A percentile compares a stretch with the other conserved stretches of the same genome.
Conservation (phyloP, 257 asterid genomes). For the Solanum bulbocastanum region DNA sequence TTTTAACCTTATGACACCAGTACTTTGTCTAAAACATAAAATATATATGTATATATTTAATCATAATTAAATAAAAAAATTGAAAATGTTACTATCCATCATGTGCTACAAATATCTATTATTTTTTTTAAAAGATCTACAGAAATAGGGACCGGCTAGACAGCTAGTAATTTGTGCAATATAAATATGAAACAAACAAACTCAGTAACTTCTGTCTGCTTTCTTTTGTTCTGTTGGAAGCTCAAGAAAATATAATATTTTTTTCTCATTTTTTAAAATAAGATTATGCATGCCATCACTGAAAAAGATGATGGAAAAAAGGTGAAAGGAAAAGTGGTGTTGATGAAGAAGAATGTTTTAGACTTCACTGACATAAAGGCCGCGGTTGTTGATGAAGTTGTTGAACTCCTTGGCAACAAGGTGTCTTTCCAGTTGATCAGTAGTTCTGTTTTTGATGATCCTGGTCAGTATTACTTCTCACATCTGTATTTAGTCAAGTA, state of each 20-base stretch:
- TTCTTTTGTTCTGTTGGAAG: neutral
- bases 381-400: constrained; percentile 3
- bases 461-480: neutral
- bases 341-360: constrained; percentile 11
- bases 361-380: constrained; percentile 1
- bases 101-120: neutral
- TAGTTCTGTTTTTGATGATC: neutral
- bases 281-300: neutral
- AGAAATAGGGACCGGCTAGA: neutral
- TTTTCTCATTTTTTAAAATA: neutral
- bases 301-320: neutral
- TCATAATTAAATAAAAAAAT: no score
- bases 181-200: neutral
- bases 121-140: neutral
- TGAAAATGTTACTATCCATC: no score
- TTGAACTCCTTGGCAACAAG: constrained; percentile 5
- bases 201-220: neutral
- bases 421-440: neutral
- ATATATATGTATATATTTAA: no score
- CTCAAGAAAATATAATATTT: no score
- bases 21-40: no score
- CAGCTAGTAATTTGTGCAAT: neutral
- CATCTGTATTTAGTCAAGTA: neutral
- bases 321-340: constrained; percentile 1
- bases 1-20: neutral